phyloP scores from a whole-genome alignment of 2,329 filamentous ascomycete genomes.

The Penicillium sp. region DNA sequence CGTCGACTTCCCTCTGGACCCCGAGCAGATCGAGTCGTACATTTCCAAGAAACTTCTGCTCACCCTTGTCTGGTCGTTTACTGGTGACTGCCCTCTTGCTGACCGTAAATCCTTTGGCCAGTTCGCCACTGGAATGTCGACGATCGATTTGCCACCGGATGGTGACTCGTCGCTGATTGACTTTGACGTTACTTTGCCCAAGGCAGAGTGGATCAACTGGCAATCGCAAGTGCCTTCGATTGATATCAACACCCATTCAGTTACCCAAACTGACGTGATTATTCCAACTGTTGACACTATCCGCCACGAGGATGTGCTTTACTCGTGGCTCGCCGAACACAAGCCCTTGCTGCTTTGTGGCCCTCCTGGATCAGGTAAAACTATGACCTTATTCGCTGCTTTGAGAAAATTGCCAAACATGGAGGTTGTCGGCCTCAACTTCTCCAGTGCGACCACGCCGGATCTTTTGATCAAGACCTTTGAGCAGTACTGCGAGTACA shows the following conservation, averaged over 20 bases:
- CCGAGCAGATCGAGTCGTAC: conserved; percentile 85
- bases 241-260: conserved; percentile 96
- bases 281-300: conserved; percentile 97
- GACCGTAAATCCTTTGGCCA: conserved; percentile 91
- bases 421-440: conserved; percentile 98
- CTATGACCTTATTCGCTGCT: conserved; percentile 98
- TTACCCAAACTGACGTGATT: conserved; percentile 96
- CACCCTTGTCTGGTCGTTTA: conserved; percentile 91
- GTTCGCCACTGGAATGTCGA: conserved; percentile 75
- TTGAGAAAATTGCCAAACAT: conserved; percentile 96
- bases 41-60: conserved; percentile 92
- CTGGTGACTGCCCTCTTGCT: conserved; percentile 84
- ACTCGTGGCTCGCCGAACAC: conserved; percentile 98
- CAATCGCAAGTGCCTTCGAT: conserved; percentile 90
- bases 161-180: conserved; percentile 84
- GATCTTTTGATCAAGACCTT: conserved; percentile 99
- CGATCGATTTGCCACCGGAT: conserved; percentile 78
- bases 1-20: conserved; percentile 86
- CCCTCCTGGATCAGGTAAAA: conserved; percentile 97
- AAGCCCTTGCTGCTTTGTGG: conserved; percentile 95
- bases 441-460: conserved; percentile 96
- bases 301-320: conserved; percentile 96
- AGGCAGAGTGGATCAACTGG: conserved; percentile 88
- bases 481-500: conserved; percentile 99
- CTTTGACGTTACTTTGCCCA: conserved; percentile 84